A percentile compares a stretch with the other conserved stretches of the same genome.
Conservation (phyloP, 169 alveolate species). For the Cryptosporidium canis region DNA sequence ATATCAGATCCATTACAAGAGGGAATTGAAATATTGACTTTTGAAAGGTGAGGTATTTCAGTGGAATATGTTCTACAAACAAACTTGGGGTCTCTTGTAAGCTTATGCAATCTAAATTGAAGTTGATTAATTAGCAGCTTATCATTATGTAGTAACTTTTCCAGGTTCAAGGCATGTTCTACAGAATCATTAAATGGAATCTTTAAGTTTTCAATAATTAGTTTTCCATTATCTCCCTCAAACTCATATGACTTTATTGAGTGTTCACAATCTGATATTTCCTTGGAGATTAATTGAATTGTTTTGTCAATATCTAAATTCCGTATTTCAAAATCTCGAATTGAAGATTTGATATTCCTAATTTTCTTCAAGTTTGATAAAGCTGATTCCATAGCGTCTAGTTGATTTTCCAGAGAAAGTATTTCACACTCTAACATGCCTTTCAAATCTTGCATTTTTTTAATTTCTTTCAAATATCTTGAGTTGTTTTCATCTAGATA, state of each 20-base stretch:
- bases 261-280: constrained; percentile 36
- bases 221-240: not conserved
- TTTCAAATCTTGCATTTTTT: not conserved
- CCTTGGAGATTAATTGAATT: constrained; percentile 2
- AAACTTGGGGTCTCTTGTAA: constrained; percentile 40
- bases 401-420: not conserved
- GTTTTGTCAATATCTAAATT: constrained; percentile 14
- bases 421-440: not conserved
- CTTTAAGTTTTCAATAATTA: constrained; percentile 3
- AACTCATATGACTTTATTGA: constrained; percentile 23
- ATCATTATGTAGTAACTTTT: constrained; percentile 32
- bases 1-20: not conserved
- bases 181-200: constrained; percentile 44
- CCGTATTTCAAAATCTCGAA: not conserved
- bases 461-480: constrained; percentile 6
- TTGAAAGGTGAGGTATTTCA: constrained; percentile 38
- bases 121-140: constrained; percentile 35
- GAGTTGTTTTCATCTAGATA: constrained; percentile 34
- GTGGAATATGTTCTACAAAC: constrained; percentile 45
- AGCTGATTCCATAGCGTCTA: not conserved
- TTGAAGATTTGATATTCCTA: not conserved
- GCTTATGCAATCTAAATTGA: constrained; percentile 37
- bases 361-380: not conserved
- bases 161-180: constrained; percentile 31
- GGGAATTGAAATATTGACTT: constrained; percentile 45